Base-by-base conservation (phyloP, 2,329 filamentous ascomycete genomes). In the Colletotrichum neosansevieriae region DNA sequence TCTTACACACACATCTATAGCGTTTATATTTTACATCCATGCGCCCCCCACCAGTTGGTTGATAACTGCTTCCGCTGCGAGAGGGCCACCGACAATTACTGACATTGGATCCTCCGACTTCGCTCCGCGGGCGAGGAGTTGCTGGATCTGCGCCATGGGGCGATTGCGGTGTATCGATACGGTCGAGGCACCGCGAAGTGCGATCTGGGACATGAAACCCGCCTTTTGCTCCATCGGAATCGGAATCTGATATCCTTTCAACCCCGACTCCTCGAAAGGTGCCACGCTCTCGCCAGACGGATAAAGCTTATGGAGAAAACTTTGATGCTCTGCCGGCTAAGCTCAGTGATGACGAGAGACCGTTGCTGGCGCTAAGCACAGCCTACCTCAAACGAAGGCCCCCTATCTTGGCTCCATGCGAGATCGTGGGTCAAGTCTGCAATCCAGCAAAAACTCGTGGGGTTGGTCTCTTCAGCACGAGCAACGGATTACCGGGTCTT, bases 361-460 rank as follows among this genome's bases (percentile, higher is more conserved):
- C 6, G 19, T 45, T 45, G 15, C 7, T 53, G 38, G 19, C 44
- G 58, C 36, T 34, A 51, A 44, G 29, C 19, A 15, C 29, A 53
- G 44, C 17, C 51, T 40, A 51, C 51, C 11, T 29, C 59, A 57
- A 9, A 44, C 38, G 38, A 63, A 63, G 11, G 15, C n/a, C 42
- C 40, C 32, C 24, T 15, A 51, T 32, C 9, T 56, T 42, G 3
- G 34, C 12, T 24, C 34, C 32, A 17, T 51, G 44, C 10, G 40
- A 61, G 34, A 29, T 24, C 50, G n/a, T 67, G 63, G 50, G 44
- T 50, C 57, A 62, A 54, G 51, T 3, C 21, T 21, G 4, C 2
- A 21, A 3, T 21, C 21, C 21, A 21, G 21, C 19, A 7, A 13
- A 6, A 24, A 42, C 44, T 9, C 29, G 12, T 45, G 0, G 6